phyloP scores from a whole-genome alignment of 768 basidiomycete genomes.

The Guyanaporus albipodus region DNA sequence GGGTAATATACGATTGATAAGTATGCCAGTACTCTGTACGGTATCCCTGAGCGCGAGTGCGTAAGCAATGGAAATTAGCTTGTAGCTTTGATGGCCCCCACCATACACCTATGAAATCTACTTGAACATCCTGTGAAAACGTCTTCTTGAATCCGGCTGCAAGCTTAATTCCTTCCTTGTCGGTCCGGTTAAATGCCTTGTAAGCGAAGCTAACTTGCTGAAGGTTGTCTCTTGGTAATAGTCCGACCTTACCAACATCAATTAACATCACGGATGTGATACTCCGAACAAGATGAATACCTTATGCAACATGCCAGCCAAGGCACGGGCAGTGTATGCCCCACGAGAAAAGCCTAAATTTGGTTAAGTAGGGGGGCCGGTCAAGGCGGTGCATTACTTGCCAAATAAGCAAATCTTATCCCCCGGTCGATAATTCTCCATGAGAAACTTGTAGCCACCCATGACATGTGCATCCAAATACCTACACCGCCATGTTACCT shows the following conservation, averaged over 20 bases:
- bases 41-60: conserved; percentile 60
- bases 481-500: conserved; percentile 34
- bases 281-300: conserved; percentile 28
- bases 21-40: conserved; percentile 67
- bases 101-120: conserved; percentile 85
- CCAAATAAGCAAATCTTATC: conserved; percentile 76
- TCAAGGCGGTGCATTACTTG: conserved; percentile 19
- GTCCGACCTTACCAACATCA: conserved; percentile 49
- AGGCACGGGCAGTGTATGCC: conserved; percentile 62
- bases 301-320: conserved; percentile 74
- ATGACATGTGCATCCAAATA: conserved; percentile 69
- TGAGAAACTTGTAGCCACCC: conserved; percentile 73
- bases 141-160: conserved; percentile 69
- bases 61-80: conserved; percentile 2
- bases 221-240: conserved; percentile 63
- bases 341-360: conserved; percentile 70
- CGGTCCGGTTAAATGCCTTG: conserved; percentile 58
- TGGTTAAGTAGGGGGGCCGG: conserved; percentile 11
- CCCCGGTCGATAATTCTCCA: conserved; percentile 71
- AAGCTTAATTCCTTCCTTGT: conserved; percentile 40
- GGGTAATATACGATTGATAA: conserved; percentile 58
- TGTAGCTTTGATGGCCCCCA: conserved; percentile 26
- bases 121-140: conserved; percentile 59
- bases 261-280: not conserved
- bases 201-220: conserved; percentile 75